phyloP scores from a whole-genome alignment of 306 rosid species.

The Leucaena leucocephala region DNA sequence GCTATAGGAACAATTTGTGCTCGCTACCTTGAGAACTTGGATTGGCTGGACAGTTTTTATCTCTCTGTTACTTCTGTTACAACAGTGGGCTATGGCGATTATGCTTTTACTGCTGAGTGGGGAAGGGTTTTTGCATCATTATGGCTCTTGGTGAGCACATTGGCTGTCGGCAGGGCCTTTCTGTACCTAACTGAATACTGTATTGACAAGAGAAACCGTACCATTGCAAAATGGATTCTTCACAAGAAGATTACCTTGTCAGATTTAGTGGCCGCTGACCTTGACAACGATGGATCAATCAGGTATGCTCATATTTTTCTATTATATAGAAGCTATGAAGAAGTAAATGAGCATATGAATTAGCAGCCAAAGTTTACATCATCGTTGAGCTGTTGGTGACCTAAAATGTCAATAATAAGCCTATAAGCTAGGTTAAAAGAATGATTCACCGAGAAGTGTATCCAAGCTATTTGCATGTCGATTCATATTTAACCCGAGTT shows the following conservation, averaged over 20 bases:
- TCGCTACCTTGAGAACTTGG: slow-evolving; percentile 51
- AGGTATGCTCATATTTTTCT: slow-evolving; percentile 48
- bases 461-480: neutral
- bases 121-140: slow-evolving; percentile 71
- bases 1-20: slow-evolving; percentile 54
- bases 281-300: slow-evolving; percentile 75
- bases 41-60: slow-evolving; percentile 66
- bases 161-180: slow-evolving; percentile 71
- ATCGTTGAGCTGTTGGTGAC: neutral
- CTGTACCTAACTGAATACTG: slow-evolving; percentile 68
- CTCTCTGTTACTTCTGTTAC: slow-evolving; percentile 74
- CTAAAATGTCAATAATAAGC: neutral
- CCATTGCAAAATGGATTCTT: slow-evolving; percentile 59
- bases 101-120: slow-evolving; percentile 45
- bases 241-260: slow-evolving; percentile 66
- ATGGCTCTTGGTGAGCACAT: slow-evolving; percentile 73
- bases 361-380: neutral
- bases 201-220: slow-evolving; percentile 66
- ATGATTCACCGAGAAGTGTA: neutral
- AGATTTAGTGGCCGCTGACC: slow-evolving; percentile 71
- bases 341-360: neutral
- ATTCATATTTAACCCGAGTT: neutral
- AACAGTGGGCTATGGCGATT: slow-evolving; percentile 79
- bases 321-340: neutral
- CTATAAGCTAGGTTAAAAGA: neutral